Conservation (phyloP, 1,284 basidiomycete species). For the Laetiporus sulphureus region DNA sequence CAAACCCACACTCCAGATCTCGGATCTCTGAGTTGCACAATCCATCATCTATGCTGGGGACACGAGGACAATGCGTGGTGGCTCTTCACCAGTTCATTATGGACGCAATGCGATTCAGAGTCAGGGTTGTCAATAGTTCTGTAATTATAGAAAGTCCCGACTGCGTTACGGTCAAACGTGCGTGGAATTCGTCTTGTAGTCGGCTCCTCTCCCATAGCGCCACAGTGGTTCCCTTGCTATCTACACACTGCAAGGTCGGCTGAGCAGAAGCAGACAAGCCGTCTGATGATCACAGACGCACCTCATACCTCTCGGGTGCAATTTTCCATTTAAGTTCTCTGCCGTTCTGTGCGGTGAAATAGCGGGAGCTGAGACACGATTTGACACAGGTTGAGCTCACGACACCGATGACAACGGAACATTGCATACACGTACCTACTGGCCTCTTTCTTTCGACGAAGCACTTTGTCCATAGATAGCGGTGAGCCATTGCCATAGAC, state of each 20-base stretch:
- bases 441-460: slow-evolving; percentile 48
- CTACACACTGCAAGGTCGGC: slow-evolving; percentile 40
- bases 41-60: too few relatives aligned
- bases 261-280: slow-evolving; percentile 7
- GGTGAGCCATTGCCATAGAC: slow-evolving; percentile 59
- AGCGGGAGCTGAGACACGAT: slow-evolving; percentile 46
- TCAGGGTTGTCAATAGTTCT: slow-evolving; percentile 66
- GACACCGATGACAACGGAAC: slow-evolving; percentile 1
- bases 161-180: slow-evolving; percentile 49
- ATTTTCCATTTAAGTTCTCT: slow-evolving; percentile 68
- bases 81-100: slow-evolving; percentile 41
- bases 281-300: slow-evolving; percentile 23
- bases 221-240: slow-evolving; percentile 43
- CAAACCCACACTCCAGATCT: too few relatives aligned
- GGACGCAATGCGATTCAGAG: slow-evolving; percentile 59
- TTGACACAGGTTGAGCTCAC: not conserved
- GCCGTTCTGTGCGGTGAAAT: slow-evolving; percentile 61
- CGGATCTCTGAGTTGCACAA: too few relatives aligned
- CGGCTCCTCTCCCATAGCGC: slow-evolving; percentile 59
- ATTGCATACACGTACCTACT: slow-evolving; percentile 52
- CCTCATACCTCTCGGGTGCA: slow-evolving; percentile 56
- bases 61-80: not conserved
- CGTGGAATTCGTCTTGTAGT: slow-evolving; percentile 49
- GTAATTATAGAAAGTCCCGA: slow-evolving; percentile 54
- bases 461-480: slow-evolving; percentile 47